A percentile compares a stretch with the other conserved stretches of the same genome.
phyloP scores from a whole-genome alignment of 1,284 basidiomycete species.

The Thelephora terrestris region DNA sequence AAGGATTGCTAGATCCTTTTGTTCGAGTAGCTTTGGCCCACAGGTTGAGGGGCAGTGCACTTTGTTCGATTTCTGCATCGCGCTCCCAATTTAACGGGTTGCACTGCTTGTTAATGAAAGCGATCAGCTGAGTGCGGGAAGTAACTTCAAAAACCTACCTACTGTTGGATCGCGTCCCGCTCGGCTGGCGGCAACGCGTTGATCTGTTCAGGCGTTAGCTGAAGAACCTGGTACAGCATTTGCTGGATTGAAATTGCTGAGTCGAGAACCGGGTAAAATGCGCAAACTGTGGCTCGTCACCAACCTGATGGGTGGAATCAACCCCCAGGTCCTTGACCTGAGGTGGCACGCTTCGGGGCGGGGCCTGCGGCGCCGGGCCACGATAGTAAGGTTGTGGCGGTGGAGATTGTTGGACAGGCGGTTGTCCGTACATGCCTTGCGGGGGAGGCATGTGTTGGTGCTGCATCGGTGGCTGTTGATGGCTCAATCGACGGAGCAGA shows the following conservation, averaged over 20 bases:
- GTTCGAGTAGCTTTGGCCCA: conserved; percentile 76
- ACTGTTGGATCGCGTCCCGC: conserved; percentile 73
- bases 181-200: conserved; percentile 76
- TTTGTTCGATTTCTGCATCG: conserved; percentile 76
- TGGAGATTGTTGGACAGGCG: conserved; percentile 16
- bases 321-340: conserved; percentile 1
- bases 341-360: conserved; percentile 18
- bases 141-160: too few relatives aligned
- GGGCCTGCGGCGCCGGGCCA: conserved; percentile 18
- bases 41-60: conserved; percentile 77
- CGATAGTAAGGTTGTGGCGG: conserved; percentile 21
- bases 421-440: conserved; percentile 2
- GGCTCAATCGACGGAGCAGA: conserved; percentile 20
- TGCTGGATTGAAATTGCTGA: conserved; percentile 32
- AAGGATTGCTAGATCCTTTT: conserved; percentile 74
- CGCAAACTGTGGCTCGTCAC: conserved; percentile 10
- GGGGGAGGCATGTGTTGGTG: conserved; percentile 11
- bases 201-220: conserved; percentile 82
- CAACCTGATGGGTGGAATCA: conserved; percentile 12
- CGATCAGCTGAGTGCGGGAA: conserved; percentile 36
- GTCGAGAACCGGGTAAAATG: neutral
- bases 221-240: conserved; percentile 82
- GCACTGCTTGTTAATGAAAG: conserved; percentile 68
- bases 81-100: conserved; percentile 63
- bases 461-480: conserved; percentile 23